Evolutionary conservation across 2,329 filamentous ascomycete genomes (phyloP).

Genomic region (Cercospora sojina): DNA sequence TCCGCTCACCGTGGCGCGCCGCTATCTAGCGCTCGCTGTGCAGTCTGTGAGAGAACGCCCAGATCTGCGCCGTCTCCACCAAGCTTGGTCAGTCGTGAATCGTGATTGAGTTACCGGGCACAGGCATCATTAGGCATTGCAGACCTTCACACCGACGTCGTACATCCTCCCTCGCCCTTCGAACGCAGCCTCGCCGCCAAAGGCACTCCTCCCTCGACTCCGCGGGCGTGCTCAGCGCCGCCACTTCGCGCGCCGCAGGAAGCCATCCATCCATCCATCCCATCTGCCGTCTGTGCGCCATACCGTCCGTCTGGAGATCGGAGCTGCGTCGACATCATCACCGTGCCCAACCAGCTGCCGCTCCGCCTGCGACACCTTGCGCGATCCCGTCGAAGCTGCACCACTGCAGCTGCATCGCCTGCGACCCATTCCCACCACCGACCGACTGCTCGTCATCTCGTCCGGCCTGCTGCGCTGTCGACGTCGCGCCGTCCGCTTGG

Average conservation of each 20-base stretch:
- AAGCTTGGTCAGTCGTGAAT: background rate
- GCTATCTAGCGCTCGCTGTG: background rate
- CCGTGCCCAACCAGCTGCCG: background rate
- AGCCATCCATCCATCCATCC: background rate
- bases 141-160: background rate
- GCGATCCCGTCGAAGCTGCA: background rate
- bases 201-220: background rate
- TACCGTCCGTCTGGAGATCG: background rate
- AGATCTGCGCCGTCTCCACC: background rate
- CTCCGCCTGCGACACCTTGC: background rate
- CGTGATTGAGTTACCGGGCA: background rate
- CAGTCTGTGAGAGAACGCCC: background rate
- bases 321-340: background rate
- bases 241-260: background rate
- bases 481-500: background rate
- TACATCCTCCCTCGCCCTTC: background rate
- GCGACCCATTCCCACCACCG: background rate
- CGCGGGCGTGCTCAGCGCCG: background rate
- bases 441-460: background rate
- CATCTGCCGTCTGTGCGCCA: background rate
- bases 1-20: background rate
- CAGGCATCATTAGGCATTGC: background rate
- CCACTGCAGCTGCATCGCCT: background rate
- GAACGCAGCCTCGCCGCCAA: background rate
- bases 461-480: background rate